Conservation (phyloP, 352 stramenopile species). For the Phytopythium chamaehyphon region DNA sequence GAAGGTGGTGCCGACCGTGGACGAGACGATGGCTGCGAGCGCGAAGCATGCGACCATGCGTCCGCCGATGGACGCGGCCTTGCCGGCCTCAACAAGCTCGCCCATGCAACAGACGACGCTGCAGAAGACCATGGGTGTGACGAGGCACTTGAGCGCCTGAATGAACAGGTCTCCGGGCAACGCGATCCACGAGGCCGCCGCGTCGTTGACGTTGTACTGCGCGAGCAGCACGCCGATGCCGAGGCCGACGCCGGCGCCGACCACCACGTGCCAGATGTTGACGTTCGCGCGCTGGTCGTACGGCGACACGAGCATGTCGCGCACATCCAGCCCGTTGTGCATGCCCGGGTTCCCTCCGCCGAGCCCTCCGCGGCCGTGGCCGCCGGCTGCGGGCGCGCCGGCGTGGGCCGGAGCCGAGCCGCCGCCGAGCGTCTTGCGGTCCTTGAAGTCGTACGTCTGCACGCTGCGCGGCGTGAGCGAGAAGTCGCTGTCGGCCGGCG, state of each 20-base stretch:
- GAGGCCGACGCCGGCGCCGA: constrained; percentile 41
- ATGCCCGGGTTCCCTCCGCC: constrained; percentile 13
- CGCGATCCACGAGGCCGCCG: constrained; percentile 42
- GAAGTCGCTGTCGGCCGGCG: constrained; percentile 29
- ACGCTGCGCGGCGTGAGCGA: constrained; percentile 27
- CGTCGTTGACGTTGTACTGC: constrained; percentile 25
- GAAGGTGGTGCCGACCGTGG: constrained; percentile 33
- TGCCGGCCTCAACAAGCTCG: constrained; percentile 49
- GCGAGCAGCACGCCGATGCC: constrained; percentile 38
- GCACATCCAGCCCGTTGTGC: constrained; percentile 27
- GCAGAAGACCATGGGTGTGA: constrained; percentile 71
- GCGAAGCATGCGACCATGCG: constrained; percentile 44
- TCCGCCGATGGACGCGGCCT: constrained; percentile 44
- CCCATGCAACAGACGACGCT: constrained; percentile 57
- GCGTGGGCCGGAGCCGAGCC: not conserved
- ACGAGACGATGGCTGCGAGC: constrained; percentile 43
- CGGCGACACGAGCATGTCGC: constrained; percentile 42
- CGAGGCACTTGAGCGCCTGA: constrained; percentile 53
- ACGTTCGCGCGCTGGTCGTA: constrained; percentile 40
- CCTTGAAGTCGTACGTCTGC: constrained; percentile 26
- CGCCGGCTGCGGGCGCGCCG: not conserved
- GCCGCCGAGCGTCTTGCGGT: constrained; percentile 6
- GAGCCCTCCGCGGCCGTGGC: not conserved
- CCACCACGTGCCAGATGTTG: constrained; percentile 39
- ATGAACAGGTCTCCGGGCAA: constrained; percentile 64